Conservation (phyloP, 495 filamentous ascomycete species). For the Cercophora samala region DNA sequence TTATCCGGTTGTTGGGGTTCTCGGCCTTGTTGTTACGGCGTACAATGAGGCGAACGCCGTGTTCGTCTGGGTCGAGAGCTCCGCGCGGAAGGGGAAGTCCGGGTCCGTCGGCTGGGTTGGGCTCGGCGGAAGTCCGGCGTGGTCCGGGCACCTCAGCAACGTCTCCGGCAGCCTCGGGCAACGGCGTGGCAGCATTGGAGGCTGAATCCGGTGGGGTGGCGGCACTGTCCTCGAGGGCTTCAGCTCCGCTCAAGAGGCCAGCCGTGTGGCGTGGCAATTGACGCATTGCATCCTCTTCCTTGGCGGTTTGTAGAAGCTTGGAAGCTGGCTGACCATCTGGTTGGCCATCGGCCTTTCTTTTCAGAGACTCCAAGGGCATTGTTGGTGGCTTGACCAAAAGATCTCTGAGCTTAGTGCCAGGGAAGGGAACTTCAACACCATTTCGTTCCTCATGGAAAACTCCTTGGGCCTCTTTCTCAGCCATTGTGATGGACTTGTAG, state of each 20-base stretch:
- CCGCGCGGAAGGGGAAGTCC: slow-evolving; percentile 40
- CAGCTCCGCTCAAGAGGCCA: slow-evolving; percentile 43
- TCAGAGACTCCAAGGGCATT: slow-evolving; percentile 28
- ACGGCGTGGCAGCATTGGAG: slow-evolving; percentile 40
- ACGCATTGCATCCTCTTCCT: slow-evolving; percentile 26
- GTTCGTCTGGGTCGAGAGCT: slow-evolving; percentile 39
- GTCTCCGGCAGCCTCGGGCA: slow-evolving; percentile 27
- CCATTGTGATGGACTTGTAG: slow-evolving; percentile 33
- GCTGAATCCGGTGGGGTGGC: slow-evolving; percentile 31
- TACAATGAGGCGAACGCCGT: slow-evolving; percentile 39
- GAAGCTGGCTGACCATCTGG: slow-evolving; percentile 37
- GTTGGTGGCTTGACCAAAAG: slow-evolving; percentile 28
- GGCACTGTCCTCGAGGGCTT: slow-evolving; percentile 35
- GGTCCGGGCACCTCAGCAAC: slow-evolving; percentile 18
- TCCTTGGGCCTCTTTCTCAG: slow-evolving; percentile 33
- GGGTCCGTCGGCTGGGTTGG: slow-evolving; percentile 21
- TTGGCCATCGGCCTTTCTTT: slow-evolving; percentile 43
- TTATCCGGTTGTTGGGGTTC: slow-evolving; percentile 43
- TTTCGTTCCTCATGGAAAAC: slow-evolving; percentile 27
- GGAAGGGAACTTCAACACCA: slow-evolving; percentile 38
- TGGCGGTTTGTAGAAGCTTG: slow-evolving; percentile 33
- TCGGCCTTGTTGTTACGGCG: slow-evolving; percentile 30
- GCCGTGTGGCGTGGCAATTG: slow-evolving; percentile 38
- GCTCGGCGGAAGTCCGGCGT: slow-evolving; percentile 20
- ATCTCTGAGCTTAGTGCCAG: slow-evolving; percentile 25